A percentile compares a stretch with the other conserved stretches of the same genome.
Evolutionary conservation across 805 yeast species (phyloP).

Genomic region (Priceomyces castillae): DNA sequence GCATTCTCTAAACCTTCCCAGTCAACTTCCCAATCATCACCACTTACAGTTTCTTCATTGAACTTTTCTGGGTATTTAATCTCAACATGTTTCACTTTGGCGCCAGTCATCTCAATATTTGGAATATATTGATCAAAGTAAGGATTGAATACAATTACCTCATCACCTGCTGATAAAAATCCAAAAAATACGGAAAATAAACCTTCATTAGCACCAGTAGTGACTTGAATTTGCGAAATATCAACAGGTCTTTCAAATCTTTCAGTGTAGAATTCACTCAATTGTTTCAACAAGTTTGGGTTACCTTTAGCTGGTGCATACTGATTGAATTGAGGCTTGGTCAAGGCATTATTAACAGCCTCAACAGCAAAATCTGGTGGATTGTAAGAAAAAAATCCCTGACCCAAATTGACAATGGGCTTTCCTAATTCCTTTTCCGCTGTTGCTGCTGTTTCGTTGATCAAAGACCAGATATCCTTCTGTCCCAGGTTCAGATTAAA

Average conservation of each 20-base stretch:
- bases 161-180: conserved; percentile 82
- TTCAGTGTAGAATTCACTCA: conserved; percentile 70
- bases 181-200: conserved; percentile 84
- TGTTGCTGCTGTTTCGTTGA: conserved; percentile 91
- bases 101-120: conserved; percentile 91
- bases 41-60: conserved; percentile 59
- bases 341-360: conserved; percentile 76
- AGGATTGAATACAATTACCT: conserved; percentile 94
- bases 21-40: conserved; percentile 85
- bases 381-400: conserved; percentile 93
- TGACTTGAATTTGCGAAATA: conserved; percentile 66
- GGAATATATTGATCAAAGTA: conserved; percentile 96
- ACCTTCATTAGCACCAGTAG: conserved; percentile 98
- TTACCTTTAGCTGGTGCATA: conserved; percentile 91
- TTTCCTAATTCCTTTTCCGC: conserved; percentile 69
- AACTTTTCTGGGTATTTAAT: conserved; percentile 80
- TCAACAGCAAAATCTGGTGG: conserved; percentile 92
- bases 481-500: conserved; percentile 57
- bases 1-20: conserved; percentile 73
- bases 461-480: conserved; percentile 92
- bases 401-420: conserved; percentile 86
- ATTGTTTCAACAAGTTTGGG: conserved; percentile 65
- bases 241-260: conserved; percentile 57
- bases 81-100: conserved; percentile 83
- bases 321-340: conserved; percentile 76